Evolutionary conservation across 441 rosid genomes (phyloP), one percentile per base, ranked within the genome.

Genomic region (Croton setiger): DNA sequence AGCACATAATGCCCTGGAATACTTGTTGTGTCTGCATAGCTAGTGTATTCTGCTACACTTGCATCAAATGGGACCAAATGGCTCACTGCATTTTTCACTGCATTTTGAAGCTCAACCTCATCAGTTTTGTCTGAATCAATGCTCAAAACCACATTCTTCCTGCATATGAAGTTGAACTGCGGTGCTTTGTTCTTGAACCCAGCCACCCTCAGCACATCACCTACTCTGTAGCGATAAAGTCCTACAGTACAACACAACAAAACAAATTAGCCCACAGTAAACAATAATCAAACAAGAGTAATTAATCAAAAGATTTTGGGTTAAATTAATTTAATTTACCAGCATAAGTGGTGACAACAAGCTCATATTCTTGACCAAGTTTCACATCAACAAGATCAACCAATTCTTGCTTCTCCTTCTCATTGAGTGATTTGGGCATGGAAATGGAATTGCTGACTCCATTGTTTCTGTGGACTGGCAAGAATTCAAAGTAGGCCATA

Each of bases 401-500:
- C 64, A 77, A 36, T 17, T 70, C 70, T 15, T 60, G 64, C 7
- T 80, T 69, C 62, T 72, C 77, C 74, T 78, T 72, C 60, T 79
- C 70, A 23, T 76, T 80, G 5, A 73, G 74, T 35, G 92, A 78
- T 74, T 88, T 87, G 31, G 92, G 93, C 74, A 80, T 76, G 72
- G 86, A 81, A 73, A 89, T 83, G 8, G 92, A 53, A 44, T 72
- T 60, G 48, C 72, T 66, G 65, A 74, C 63, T 33, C 77, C 67
- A 62, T 33, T 57, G 62, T 77, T 81, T 39, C 83, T 73, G 56
- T 82, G 77, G 14, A 80, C 78, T 0, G 93, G 86, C 63, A 86
- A 66, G 87, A 86, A 88, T 77, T 88, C 93, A 48, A 88, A 88
- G 60, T 88, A 88, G 61, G 89, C 93, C 89, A 88, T 82, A 69